Base-by-base conservation (phyloP, 108 stramenopile species). In the Cyclotella distinguenda region DNA sequence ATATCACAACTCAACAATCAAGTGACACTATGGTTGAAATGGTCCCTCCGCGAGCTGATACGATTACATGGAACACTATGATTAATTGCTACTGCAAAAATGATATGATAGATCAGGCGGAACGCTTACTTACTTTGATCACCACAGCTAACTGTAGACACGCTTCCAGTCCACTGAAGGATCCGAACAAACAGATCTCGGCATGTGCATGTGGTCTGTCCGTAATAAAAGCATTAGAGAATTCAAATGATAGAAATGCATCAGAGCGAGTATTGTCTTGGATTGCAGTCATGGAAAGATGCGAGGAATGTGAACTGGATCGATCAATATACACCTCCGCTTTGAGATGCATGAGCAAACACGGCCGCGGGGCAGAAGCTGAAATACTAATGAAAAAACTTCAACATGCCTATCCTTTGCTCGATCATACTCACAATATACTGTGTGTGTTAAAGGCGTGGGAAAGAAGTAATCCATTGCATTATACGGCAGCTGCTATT, bases 341-440 rank as follows among this genome's bases (percentile, higher is more conserved):
- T 35, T 54, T 75, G 40, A 45, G 47, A 48, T 75, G 66, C 26
- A 67, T 75, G 66, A 67, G 65, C 13, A 66, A 55, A 55, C 60
- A 50, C 19, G 74, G 66, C 11, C 18, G 66, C 11, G 74, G 66
- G 5, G 33, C 26, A 26, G 55, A 60, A n/a, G 74, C 74, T 13
- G 74, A 75, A 66, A 26, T 50, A 21, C 6, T 75, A n/a, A 50
- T 67, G 10, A 36, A 47, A 23, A 61, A 56, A 48, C 60, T 62
- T 32, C 30, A 48, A 42, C 28, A 57, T 44, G n/a, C 50, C 25
- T 34, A 44, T 22, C 50, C 72, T 40, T 30, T 19, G 27, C 0
- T 33, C 2, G 40, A 31, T 0, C 16, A 52, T 33, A 34, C 65
- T 45, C 66, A 75, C 38, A 30, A n/a, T 60, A 58, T 18, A 56